phyloP scores from a whole-genome alignment of 306 rosid genomes.

The Vicia faba region DNA sequence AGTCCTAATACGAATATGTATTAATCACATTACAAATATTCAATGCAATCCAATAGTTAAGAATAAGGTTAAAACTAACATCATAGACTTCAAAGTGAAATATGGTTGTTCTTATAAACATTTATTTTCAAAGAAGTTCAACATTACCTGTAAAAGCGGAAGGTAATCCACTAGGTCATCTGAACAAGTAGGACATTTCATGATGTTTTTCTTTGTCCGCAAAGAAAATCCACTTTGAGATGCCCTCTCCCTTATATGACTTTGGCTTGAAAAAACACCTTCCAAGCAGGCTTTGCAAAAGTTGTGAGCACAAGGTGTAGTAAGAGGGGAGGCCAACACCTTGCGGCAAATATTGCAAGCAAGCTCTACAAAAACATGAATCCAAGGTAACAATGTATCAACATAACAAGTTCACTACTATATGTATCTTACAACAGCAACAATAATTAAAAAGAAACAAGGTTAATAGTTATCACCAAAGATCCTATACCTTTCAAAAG shows the following conservation, averaged over 20 bases:
- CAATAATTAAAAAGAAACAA: too few species aligned
- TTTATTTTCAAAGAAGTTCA: too few species aligned
- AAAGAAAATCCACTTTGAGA: not conserved
- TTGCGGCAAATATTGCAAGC: slow-evolving; percentile 56
- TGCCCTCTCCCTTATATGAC: not conserved
- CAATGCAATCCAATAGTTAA: too few species aligned
- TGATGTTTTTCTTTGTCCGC: too few species aligned
- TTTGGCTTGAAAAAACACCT: slow-evolving; percentile 53
- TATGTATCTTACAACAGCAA: not conserved
- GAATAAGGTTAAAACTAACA: too few species aligned
- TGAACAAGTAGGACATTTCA: too few species aligned
- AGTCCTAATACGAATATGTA: too few species aligned
- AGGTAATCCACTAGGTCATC: too few species aligned
- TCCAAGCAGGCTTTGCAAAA: slow-evolving; percentile 69
- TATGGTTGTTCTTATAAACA: fast-evolving
- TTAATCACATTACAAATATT: too few species aligned
- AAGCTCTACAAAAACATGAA: slow-evolving; percentile 47
- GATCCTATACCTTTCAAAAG: too few species aligned
- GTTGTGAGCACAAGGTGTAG: slow-evolving; percentile 72
- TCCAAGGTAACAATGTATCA: not conserved
- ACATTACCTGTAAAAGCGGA: too few species aligned
- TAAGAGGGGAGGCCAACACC: slow-evolving; percentile 51
- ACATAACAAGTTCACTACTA: not conserved
- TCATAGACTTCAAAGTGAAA: too few species aligned
- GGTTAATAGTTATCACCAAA: not conserved